Conservation (phyloP, 2,329 filamentous ascomycete species). For the Coniochaeta sp. region DNA sequence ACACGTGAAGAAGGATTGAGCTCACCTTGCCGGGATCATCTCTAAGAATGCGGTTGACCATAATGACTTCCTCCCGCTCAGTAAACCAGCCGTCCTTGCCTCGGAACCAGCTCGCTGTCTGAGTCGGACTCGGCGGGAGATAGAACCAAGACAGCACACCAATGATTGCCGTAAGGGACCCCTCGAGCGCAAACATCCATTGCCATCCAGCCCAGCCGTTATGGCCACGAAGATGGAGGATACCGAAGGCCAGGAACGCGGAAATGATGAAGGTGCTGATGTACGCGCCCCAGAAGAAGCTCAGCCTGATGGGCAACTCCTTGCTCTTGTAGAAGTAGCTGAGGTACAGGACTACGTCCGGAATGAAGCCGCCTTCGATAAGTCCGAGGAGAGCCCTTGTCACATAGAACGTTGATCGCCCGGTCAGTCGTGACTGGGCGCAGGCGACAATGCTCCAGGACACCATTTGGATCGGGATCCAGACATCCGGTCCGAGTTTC, state of each 20-base stretch:
- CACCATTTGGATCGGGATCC: constrained; percentile 25
- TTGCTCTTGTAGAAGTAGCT: constrained; percentile 13
- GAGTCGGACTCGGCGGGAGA: constrained; percentile 38
- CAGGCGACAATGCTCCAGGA: constrained; percentile 22
- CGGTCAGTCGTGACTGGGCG: constrained; percentile 19
- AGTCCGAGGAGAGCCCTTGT: constrained; percentile 22
- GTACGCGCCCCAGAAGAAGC: constrained; percentile 25
- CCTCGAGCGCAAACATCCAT: constrained; percentile 48
- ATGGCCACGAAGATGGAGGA: constrained; percentile 25
- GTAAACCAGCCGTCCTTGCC: constrained; percentile 44
- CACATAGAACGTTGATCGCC: constrained; percentile 17
- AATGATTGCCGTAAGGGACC: constrained; percentile 39
- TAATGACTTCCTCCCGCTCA: constrained; percentile 48
- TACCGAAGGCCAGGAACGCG: constrained; percentile 23
- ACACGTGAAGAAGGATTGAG: not conserved
- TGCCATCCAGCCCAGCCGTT: constrained; percentile 25
- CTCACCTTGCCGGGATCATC: constrained; percentile 46
- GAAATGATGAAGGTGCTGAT: constrained; percentile 21
- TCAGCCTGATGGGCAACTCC: constrained; percentile 27
- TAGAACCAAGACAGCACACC: constrained; percentile 42
- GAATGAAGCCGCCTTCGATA: constrained; percentile 25
- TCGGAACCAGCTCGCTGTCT: constrained; percentile 40
- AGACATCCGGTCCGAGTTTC: constrained; percentile 28
- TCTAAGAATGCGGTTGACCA: constrained; percentile 49
- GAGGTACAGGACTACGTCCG: constrained; percentile 14